phyloP scores from a whole-genome alignment of 1,284 basidiomycete species.

The Melanopsichium pennsylvanicum region DNA sequence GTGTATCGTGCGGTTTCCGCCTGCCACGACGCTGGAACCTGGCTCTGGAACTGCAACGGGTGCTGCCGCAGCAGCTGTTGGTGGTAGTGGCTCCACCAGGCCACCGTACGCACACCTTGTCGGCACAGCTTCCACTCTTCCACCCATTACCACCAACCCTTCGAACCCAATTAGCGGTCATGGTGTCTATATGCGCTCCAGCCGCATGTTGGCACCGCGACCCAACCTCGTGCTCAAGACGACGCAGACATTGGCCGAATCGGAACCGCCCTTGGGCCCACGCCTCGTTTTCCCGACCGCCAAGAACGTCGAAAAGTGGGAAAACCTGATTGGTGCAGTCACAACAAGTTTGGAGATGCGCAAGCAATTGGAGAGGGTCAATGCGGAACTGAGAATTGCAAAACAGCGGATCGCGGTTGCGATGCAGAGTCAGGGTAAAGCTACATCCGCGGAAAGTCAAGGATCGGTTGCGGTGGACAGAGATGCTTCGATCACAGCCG shows the following conservation, averaged over 20 bases:
- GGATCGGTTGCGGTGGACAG: background rate
- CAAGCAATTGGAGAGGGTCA: conserved; percentile 61
- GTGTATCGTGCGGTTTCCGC: conserved; percentile 57
- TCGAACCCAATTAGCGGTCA: conserved; percentile 51
- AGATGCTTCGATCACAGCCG: background rate
- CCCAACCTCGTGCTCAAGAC: conserved; percentile 52
- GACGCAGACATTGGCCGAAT: conserved; percentile 55
- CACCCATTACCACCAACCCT: conserved; percentile 50
- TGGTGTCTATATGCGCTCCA: conserved; percentile 62
- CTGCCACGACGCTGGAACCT: conserved; percentile 1
- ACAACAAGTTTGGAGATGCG: conserved; percentile 62
- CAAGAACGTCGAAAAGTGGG: conserved; percentile 64
- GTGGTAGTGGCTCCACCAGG: conserved; percentile 12
- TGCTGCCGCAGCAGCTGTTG: background rate
- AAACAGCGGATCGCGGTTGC: conserved; percentile 31
- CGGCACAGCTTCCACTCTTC: conserved; percentile 60
- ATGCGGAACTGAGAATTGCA: conserved; percentile 42
- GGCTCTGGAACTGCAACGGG: background rate
- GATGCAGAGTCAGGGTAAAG: conserved; percentile 1
- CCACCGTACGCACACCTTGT: conserved; percentile 61
- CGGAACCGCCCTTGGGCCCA: conserved; percentile 52
- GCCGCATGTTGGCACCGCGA: conserved; percentile 59
- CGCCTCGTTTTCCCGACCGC: conserved; percentile 62
- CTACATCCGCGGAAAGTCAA: background rate
- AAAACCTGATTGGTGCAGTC: conserved; percentile 63